Evolutionary conservation across 1,139 yeast genomes (phyloP).

Genomic region (Candida tetrigidarum): DNA sequence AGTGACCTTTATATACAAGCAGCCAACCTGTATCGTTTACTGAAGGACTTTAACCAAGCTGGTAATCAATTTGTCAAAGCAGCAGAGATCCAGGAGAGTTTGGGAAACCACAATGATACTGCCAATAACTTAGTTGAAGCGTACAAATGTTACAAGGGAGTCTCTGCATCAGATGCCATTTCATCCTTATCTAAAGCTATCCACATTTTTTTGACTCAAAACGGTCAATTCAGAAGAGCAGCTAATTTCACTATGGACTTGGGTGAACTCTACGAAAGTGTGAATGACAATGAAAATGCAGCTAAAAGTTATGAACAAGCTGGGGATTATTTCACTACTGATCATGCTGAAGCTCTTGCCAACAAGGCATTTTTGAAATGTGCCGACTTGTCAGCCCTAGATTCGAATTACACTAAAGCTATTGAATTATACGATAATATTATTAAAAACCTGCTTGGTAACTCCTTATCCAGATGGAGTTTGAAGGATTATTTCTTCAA

Average conservation of each 20-base stretch:
- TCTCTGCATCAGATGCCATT: conserved; percentile 78
- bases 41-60: conserved; percentile 71
- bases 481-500: conserved; percentile 90
- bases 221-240: conserved; percentile 96
- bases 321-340: conserved; percentile 94
- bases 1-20: conserved; percentile 90
- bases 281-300: conserved; percentile 71
- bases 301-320: conserved; percentile 86
- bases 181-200: conserved; percentile 78
- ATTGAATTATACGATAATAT: conserved; percentile 75
- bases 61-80: conserved; percentile 88
- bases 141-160: conserved; percentile 79
- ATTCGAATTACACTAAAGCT: conserved; percentile 74
- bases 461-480: conserved; percentile 84
- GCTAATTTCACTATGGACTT: conserved; percentile 93
- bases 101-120: conserved; percentile 86
- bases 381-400: conserved; percentile 86
- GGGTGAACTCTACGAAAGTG: conserved; percentile 81
- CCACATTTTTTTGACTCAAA: conserved; percentile 73
- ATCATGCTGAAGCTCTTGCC: conserved; percentile 90
- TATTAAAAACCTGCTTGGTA: conserved; percentile 75
- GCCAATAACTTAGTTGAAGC: conserved; percentile 93
- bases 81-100: conserved; percentile 74
- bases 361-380: conserved; percentile 88
- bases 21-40: conserved; percentile 81